These are phyloP conservation scores for Termitomyces sp. DNA, from an alignment of 768 basidiomycete genomes.

Conservation along the genomic window DNA sequence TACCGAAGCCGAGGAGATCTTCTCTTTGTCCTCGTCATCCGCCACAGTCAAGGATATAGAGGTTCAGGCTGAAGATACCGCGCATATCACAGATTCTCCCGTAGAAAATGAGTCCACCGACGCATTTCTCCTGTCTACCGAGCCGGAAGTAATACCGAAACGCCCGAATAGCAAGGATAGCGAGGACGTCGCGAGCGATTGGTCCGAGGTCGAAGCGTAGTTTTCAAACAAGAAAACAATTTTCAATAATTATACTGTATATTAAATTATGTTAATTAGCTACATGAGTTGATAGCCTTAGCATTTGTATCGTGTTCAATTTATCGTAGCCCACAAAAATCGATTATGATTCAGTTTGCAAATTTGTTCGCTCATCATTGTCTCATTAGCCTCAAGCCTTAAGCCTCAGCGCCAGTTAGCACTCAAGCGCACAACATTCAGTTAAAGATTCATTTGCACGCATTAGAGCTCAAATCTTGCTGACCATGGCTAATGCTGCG, in stretches of 20 bases:
- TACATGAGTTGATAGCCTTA: not conserved
- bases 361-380: not conserved
- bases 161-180: conserved; percentile 10
- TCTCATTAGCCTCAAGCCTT: too few relatives aligned
- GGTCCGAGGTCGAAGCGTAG: conserved; percentile 36
- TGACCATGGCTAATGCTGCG: too few relatives aligned
- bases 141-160: not conserved
- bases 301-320: not conserved
- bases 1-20: not conserved
- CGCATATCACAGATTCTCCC: not conserved
- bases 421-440: too few relatives aligned
- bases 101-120: conserved; percentile 12
- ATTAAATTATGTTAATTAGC: not conserved
- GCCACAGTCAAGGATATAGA: conserved; percentile 17
- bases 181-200: conserved; percentile 30
- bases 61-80: not conserved
- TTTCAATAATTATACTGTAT: not conserved
- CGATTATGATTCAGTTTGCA: too few relatives aligned
- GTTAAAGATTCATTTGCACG: too few relatives aligned
- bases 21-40: conserved; percentile 10
- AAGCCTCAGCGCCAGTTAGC: too few relatives aligned
- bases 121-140: conserved; percentile 21
- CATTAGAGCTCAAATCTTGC: too few relatives aligned
- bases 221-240: not conserved
- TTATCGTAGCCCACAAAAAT: not conserved